Evolutionary conservation across 2,329 filamentous ascomycete genomes (phyloP), one percentile per base, ranked within the genome.

Genomic region (Akanthomyces muscarius): DNA sequence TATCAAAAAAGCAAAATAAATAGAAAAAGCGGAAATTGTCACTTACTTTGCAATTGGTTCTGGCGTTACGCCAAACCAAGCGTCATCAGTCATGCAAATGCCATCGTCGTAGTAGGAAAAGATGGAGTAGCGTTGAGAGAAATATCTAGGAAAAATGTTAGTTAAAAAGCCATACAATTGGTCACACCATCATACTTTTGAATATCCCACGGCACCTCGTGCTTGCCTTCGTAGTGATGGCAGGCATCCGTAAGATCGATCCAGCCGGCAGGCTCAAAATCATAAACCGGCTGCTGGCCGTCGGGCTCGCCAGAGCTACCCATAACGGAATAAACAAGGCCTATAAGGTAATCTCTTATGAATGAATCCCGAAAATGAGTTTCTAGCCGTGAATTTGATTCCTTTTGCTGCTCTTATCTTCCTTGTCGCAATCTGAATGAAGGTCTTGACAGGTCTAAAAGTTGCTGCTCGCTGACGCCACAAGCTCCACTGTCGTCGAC

Each of bases 41-140:
- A 77, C 81, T 70, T 80, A 95, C 91, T 83, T 87, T 65, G 95
- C 95, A 33, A 99, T 86, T 5, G 91, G 90, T 74, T 99, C 94
- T 16, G 95, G 93, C 0, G 96, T 99, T 8, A 98, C 93, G 62
- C 93, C 95, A 74, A 95, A 99, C 95, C 95, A 99, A 61, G 92
- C 90, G 76, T 94, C 89, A 73, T 96, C 88, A 0, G 96, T 99
- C 82, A 99, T 86, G 80, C 87, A 89, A 68, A 99, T 84, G 62
- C 92, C 94, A 64, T 93, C 84, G 73, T 97, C 89, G 73, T 97
- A 99, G 69, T 83, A 84, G 18, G 89, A 88, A 77, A 96, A 99
- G 67, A 99, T 90, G 59, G 87, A 89, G 74, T 95, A 88, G 64
- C 95, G 86, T 71, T 98, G 93, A 18, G 89, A 83, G 86, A 91